These are phyloP conservation scores for Sclerotinia nivalis DNA, from an alignment of 2,329 filamentous ascomycete species.

Conservation along the genomic window DNA sequence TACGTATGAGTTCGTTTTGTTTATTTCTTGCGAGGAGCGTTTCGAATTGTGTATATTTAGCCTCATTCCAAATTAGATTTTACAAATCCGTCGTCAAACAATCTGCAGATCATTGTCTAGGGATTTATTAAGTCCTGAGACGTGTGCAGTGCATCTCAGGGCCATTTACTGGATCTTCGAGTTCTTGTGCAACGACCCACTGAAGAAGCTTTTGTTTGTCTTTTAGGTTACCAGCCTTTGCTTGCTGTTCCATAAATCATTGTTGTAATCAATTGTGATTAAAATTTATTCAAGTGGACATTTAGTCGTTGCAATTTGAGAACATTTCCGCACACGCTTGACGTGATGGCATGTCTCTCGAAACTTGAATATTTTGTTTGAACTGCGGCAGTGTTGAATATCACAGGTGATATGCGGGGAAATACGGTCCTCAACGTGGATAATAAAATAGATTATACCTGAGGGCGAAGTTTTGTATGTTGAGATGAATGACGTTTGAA, in stretches of 20 bases:
- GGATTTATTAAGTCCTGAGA: not conserved
- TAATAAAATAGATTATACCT: no score
- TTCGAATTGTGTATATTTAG: no score
- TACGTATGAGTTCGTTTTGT: no score
- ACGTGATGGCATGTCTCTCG: not conserved
- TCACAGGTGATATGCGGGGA: not conserved
- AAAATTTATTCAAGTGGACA: not conserved
- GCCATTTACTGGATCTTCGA: not conserved
- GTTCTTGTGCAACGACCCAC: not conserved
- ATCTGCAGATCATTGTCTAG: no score
- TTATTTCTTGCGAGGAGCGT: no score
- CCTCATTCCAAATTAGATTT: no score
- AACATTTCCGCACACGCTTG: not conserved
- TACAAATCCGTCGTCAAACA: no score
- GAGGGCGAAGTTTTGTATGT: not conserved
- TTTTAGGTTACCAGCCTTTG: not conserved
- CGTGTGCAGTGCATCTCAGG: not conserved
- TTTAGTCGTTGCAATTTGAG: not conserved
- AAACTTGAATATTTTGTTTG: not conserved
- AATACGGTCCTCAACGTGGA: not conserved
- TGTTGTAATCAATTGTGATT: not conserved
- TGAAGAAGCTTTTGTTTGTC: not conserved
- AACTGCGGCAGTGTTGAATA: not conserved
- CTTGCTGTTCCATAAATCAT: not conserved
- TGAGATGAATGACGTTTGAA: not conserved